A percentile compares a stretch with the other conserved stretches of the same genome.
Conservation (phyloP, 2,329 filamentous ascomycete genomes). For the Didymellaceae sp. region DNA sequence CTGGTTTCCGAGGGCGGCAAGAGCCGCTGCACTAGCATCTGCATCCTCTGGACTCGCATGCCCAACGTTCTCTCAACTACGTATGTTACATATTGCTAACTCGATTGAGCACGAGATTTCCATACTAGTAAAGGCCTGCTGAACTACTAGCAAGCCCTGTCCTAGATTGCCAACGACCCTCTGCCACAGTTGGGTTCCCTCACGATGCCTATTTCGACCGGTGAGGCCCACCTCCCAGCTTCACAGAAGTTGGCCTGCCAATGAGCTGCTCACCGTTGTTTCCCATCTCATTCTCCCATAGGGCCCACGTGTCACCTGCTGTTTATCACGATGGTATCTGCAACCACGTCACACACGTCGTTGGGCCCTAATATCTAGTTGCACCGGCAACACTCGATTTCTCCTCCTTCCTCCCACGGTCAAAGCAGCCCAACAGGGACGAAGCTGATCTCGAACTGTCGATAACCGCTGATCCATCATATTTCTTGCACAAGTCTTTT, state of each 20-base stretch:
- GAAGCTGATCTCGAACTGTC: background rate
- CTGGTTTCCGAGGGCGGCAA: slow-evolving; percentile 8
- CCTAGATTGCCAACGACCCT: no score
- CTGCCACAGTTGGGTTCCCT: background rate
- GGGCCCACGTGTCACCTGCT: slow-evolving; percentile 1
- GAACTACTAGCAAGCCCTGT: background rate
- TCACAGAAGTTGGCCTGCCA: slow-evolving; percentile 1
- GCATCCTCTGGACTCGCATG: slow-evolving; percentile 7
- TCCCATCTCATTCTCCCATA: slow-evolving; percentile 5
- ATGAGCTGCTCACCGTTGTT: slow-evolving; percentile 5
- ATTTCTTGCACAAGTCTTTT: background rate
- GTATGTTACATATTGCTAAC: background rate
- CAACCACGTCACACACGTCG: background rate
- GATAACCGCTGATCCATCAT: background rate
- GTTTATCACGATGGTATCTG: background rate
- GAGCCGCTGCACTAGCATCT: slow-evolving; percentile 6
- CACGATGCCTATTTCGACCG: slow-evolving; percentile 9
- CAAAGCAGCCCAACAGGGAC: background rate
- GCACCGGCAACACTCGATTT: slow-evolving; percentile 1
- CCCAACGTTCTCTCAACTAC: background rate
- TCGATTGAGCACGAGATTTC: background rate
- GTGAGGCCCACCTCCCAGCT: slow-evolving; percentile 7
- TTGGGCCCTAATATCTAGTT: background rate
- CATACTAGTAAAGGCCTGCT: background rate
- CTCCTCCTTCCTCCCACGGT: slow-evolving; percentile 10